These are phyloP conservation scores for Bimuria novae-zelandiae DNA, from an alignment of 2,329 filamentous ascomycete species.

Conservation along the genomic window DNA sequence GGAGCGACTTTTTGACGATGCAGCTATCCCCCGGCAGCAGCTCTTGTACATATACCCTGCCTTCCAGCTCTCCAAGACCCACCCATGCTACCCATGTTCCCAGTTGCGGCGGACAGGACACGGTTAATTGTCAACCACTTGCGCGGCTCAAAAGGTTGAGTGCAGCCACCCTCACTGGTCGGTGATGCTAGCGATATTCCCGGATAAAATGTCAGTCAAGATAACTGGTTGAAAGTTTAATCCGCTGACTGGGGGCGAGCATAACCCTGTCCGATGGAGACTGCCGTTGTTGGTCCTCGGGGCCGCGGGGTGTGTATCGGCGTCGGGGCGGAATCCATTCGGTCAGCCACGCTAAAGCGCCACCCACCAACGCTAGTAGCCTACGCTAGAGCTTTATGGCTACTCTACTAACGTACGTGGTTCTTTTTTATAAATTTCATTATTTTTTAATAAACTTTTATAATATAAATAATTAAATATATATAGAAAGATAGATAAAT, in stretches of 20 bases:
- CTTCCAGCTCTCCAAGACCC: conserved; percentile 7
- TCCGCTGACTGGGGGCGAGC: conserved; percentile 2
- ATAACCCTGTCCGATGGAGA: conserved; percentile 2
- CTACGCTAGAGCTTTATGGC: too few species aligned
- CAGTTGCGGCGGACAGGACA: conserved; percentile 5
- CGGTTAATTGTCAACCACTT: conserved; percentile 16
- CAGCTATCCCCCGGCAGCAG: not conserved
- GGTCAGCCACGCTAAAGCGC: too few species aligned
- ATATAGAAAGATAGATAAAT: too few species aligned
- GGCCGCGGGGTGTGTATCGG: too few species aligned
- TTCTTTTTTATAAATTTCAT: too few species aligned
- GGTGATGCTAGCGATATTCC: conserved; percentile 4
- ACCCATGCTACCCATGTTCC: conserved; percentile 5
- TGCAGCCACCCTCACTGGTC: conserved; percentile 13
- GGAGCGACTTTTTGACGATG: not conserved
- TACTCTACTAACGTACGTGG: too few species aligned
- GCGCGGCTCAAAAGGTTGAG: conserved; percentile 10
- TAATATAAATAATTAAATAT: too few species aligned
- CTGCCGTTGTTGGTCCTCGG: conserved; percentile 1
- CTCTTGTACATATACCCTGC: conserved; percentile 14
- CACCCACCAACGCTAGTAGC: too few species aligned
- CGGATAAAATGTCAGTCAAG: conserved; percentile 25
- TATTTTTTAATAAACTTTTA: too few species aligned
- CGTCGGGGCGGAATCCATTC: too few species aligned
- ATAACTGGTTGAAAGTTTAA: conserved; percentile 16